These are phyloP conservation scores for Fusarium sp. DNA, from an alignment of 2,329 filamentous ascomycete species.

Conservation along the genomic window DNA sequence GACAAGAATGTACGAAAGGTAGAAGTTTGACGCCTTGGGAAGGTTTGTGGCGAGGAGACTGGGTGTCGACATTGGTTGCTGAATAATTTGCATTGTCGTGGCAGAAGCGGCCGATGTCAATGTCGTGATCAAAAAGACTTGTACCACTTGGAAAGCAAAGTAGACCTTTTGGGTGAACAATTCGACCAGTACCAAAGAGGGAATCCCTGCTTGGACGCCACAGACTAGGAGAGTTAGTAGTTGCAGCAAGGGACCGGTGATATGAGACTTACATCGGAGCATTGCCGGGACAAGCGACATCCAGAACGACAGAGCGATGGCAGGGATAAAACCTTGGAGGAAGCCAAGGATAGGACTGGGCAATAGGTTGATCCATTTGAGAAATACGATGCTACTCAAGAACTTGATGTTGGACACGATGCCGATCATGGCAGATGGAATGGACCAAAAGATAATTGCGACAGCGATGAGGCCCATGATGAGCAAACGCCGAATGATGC, in stretches of 20 bases:
- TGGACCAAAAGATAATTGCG: slow-evolving; percentile 87
- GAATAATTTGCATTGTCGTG: slow-evolving; percentile 68
- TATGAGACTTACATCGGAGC: slow-evolving; percentile 63
- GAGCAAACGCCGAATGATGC: slow-evolving; percentile 74
- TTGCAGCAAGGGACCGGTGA: fast-evolving
- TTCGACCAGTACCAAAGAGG: slow-evolving; percentile 82
- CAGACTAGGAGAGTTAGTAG: slow-evolving; percentile 61
- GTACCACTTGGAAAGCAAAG: slow-evolving; percentile 89
- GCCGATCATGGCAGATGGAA: slow-evolving; percentile 81
- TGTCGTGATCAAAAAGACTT: slow-evolving; percentile 90
- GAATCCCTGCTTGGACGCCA: slow-evolving; percentile 81
- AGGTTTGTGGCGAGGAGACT: slow-evolving; percentile 75
- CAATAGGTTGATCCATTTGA: slow-evolving; percentile 76
- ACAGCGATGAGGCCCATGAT: slow-evolving; percentile 77
- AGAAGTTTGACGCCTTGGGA: slow-evolving; percentile 90
- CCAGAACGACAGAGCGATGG: slow-evolving; percentile 79
- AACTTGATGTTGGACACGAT: slow-evolving; percentile 84
- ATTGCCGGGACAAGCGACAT: slow-evolving; percentile 88
- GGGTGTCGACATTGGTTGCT: slow-evolving; percentile 70
- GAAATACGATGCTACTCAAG: slow-evolving; percentile 72
- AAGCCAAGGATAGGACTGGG: slow-evolving; percentile 80
- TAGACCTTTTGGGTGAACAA: slow-evolving; percentile 91
- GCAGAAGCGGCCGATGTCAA: slow-evolving; percentile 82
- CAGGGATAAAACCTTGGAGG: slow-evolving; percentile 84
- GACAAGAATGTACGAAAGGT: slow-evolving; percentile 91